Percentiles rank a stretch among this genome's conserved stretches.
Evolutionary conservation across 768 basidiomycete species (phyloP).

Genomic region (Scleroderma bovista): DNA sequence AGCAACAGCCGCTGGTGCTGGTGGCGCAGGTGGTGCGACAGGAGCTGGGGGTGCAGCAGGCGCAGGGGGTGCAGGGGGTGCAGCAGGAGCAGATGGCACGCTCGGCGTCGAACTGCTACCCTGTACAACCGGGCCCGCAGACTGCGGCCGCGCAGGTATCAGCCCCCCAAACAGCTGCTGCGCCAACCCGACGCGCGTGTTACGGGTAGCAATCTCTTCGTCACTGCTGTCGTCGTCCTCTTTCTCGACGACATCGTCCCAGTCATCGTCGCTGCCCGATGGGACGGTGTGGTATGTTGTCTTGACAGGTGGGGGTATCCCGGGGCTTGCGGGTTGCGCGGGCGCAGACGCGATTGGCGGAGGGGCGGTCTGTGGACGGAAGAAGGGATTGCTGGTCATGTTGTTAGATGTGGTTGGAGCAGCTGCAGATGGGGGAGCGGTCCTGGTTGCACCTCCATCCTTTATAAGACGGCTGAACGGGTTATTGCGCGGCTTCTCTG

Average conservation of each 20-base stretch:
- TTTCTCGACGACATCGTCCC: slow-evolving; percentile 79
- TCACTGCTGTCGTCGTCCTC: slow-evolving; percentile 69
- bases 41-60: slow-evolving; percentile 24
- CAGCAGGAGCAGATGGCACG: slow-evolving; percentile 27
- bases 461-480: slow-evolving; percentile 72
- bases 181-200: slow-evolving; percentile 66
- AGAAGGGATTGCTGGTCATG: slow-evolving; percentile 66
- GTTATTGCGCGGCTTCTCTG: slow-evolving; percentile 61
- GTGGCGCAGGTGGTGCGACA: slow-evolving; percentile 27
- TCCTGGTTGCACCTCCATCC: slow-evolving; percentile 36
- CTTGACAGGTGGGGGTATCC: slow-evolving; percentile 44
- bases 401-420: slow-evolving; percentile 27
- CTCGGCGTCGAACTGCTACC: slow-evolving; percentile 17
- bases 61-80: slow-evolving; percentile 31
- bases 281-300: slow-evolving; percentile 60
- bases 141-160: slow-evolving; percentile 53
- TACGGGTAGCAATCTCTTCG: slow-evolving; percentile 69
- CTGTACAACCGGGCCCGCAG: slow-evolving; percentile 36
- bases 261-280: slow-evolving; percentile 63
- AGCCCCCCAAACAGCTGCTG: slow-evolving; percentile 72
- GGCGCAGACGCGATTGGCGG: slow-evolving; percentile 34
- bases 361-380: slow-evolving; percentile 43
- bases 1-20: slow-evolving; percentile 23
- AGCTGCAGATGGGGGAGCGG: slow-evolving; percentile 26
- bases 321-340: slow-evolving; percentile 27